Base-by-base conservation (phyloP, 164 flowering plant species). In the Euptelea pleiosperma region DNA sequence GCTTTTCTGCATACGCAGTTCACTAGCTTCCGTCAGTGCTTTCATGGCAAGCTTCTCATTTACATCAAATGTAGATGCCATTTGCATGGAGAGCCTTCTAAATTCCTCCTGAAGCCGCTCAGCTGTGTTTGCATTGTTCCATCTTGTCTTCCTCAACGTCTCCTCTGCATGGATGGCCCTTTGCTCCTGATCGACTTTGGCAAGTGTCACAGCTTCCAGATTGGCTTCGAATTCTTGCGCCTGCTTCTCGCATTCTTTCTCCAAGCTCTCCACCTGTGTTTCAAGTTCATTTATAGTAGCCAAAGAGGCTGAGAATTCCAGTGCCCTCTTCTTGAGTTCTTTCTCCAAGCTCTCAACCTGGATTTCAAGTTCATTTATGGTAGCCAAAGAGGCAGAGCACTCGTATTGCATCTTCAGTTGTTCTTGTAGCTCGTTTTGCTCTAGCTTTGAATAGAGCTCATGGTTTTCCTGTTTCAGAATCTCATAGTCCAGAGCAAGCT, bases 121-220 rank as follows among this genome's bases (percentile, higher is more conserved):
- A 41, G 95, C 99, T 16, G 85, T 77, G 55, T 65, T 77, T 25
- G 82, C 89, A 79, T 90, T 93, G 46, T 76, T 81, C 84, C 71
- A 72, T 70, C 78, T 78, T 30, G 76, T 82, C 68, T 73, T 79
- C 66, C 82, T 78, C 73, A 93, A 61, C 11, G 78, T 73, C 61
- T 85, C 91, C 65, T 93, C 97, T 43, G 96, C 99, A 68, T 26
- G 74, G 69, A 91, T 85, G 26, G 96, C 96, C 78, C 89, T 79
- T 49, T 88, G 80, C 70, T 91, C 99, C 76, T 86, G 95, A 81
- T 91, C 88, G 25, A 91, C 82, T 78, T 84, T 93, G 36, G 77
- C 79, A 42, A 25, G 55, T 2, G 73, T 73, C 16, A 86, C 53
- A 49, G 67, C 75, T 42, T 82, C 93, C 44, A 94, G 70, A 72